Percentiles rank a stretch among this genome's conserved stretches.
Evolutionary conservation across 2,329 filamentous ascomycete species (phyloP).

Genomic region (Microthyrium microscopicum): DNA sequence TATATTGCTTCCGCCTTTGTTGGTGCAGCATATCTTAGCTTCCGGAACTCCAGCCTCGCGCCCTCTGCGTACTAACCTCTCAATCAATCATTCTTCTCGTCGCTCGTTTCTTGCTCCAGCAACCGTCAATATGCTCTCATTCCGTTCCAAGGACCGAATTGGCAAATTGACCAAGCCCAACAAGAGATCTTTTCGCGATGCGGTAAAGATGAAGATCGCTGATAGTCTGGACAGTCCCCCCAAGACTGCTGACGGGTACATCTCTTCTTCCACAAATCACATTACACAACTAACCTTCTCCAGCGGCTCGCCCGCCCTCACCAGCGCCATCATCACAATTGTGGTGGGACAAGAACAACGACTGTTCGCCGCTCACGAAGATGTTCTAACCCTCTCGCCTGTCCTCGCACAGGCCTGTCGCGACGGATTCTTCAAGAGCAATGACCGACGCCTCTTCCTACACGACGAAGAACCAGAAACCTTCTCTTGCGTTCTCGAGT

Average conservation of each 20-base stretch:
- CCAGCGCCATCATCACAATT: slow-evolving; percentile 54
- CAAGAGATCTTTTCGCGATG: slow-evolving; percentile 63
- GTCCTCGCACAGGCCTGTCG: slow-evolving; percentile 56
- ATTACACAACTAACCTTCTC: background rate
- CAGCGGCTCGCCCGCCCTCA: too few relatives aligned
- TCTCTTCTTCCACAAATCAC: background rate
- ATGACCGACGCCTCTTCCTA: slow-evolving; percentile 57
- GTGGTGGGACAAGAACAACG: slow-evolving; percentile 67
- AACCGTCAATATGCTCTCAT: slow-evolving; percentile 66
- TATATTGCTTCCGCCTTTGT: too few relatives aligned
- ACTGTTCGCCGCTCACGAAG: slow-evolving; percentile 83
- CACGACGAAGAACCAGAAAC: slow-evolving; percentile 80
- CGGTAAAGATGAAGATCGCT: slow-evolving; percentile 73
- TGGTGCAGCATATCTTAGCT: too few relatives aligned
- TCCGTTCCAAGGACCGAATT: slow-evolving; percentile 68
- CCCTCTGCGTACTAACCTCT: too few relatives aligned
- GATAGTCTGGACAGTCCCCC: slow-evolving; percentile 53
- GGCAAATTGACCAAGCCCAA: slow-evolving; percentile 69
- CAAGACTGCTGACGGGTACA: slow-evolving; percentile 33
- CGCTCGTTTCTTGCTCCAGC: slow-evolving; percentile 28
- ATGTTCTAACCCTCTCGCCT: slow-evolving; percentile 60
- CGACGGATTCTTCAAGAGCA: slow-evolving; percentile 43
- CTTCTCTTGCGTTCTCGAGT: slow-evolving; percentile 80
- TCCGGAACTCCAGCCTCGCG: too few relatives aligned
- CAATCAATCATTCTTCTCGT: too few relatives aligned